These are phyloP conservation scores for Blastomyces emzantsi DNA, from an alignment of 2,329 filamentous ascomycete genomes.

Conservation along the genomic window DNA sequence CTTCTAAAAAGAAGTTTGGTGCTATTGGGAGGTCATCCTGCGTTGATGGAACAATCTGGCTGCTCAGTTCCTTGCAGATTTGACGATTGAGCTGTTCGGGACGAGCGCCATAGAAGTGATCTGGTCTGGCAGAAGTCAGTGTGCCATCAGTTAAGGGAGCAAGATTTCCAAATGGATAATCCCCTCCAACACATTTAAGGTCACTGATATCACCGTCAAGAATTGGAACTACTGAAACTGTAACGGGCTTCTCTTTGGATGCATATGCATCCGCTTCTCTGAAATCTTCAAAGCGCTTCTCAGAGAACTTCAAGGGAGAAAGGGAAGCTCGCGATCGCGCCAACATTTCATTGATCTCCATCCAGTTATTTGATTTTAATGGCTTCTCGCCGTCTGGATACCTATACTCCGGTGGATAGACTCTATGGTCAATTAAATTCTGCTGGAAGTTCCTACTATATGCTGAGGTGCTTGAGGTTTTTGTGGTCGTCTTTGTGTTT, in stretches of 20 bases:
- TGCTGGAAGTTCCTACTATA: conserved; percentile 32
- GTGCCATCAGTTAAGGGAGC: conserved; percentile 28
- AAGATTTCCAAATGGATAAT: conserved; percentile 31
- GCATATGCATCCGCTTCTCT: conserved; percentile 17
- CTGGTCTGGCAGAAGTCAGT: conserved; percentile 21
- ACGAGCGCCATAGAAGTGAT: conserved; percentile 26
- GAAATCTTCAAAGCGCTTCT: conserved; percentile 26
- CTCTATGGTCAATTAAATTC: conserved; percentile 28
- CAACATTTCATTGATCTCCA: conserved; percentile 24
- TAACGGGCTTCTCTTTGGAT: conserved; percentile 20
- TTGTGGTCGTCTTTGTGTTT: conserved; percentile 21
- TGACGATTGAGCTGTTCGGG: conserved; percentile 20
- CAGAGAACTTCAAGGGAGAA: conserved; percentile 29
- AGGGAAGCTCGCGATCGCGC: conserved; percentile 26
- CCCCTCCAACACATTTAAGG: conserved; percentile 19
- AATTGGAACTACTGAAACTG: conserved; percentile 26
- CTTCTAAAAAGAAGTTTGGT: conserved; percentile 20
- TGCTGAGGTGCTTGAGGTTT: conserved; percentile 14
- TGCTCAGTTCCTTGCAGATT: conserved; percentile 12
- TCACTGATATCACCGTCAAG: conserved; percentile 21
- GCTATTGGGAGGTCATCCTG: conserved; percentile 22
- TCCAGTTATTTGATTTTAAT: conserved; percentile 25
- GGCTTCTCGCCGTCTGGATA: conserved; percentile 21
- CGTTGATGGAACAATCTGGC: conserved; percentile 1
- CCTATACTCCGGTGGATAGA: conserved; percentile 24